Percentiles rank a stretch among this genome's conserved stretches.
phyloP scores from a whole-genome alignment of 441 rosid genomes.

The Capsella rubella region DNA sequence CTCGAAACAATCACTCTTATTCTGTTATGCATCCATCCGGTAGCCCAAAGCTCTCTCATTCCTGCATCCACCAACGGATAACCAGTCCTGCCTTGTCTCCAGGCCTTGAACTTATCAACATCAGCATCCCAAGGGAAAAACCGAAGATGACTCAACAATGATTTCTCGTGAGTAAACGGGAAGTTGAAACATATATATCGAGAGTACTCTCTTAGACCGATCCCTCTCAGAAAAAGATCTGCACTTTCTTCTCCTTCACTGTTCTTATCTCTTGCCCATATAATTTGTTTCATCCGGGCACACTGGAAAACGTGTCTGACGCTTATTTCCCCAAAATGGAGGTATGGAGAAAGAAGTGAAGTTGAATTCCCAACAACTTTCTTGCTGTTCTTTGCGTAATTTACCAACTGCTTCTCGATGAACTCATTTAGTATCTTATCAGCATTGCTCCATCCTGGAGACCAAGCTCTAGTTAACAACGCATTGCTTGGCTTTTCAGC shows the following conservation, averaged over 20 bases:
- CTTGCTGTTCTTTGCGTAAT: conserved; percentile 60
- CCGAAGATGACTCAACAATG: conserved; percentile 68
- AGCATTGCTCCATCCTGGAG: conserved; percentile 90
- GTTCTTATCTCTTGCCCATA: conserved; percentile 76
- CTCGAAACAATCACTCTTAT: conserved; percentile 88
- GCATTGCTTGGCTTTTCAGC: conserved; percentile 84
- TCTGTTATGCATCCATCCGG: conserved; percentile 91
- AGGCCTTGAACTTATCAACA: conserved; percentile 69
- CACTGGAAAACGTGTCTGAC: conserved; percentile 75
- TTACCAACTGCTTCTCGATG: conserved; percentile 62
- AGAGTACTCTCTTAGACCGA: conserved; percentile 87
- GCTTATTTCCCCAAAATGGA: conserved; percentile 89
- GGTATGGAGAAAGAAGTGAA: conserved; percentile 83
- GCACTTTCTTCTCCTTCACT: conserved; percentile 66
- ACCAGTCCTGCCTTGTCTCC: conserved; percentile 96
- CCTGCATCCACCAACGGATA: conserved; percentile 98
- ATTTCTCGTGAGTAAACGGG: conserved; percentile 83
- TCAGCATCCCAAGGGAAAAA: conserved; percentile 83
- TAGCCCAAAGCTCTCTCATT: conserved; percentile 99
- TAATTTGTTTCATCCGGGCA: conserved; percentile 67
- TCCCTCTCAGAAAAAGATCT: conserved; percentile 68
- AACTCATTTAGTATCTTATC: conserved; percentile 71
- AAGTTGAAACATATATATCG: conserved; percentile 94
- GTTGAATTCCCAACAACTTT: conserved; percentile 69
- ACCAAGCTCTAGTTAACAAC: conserved; percentile 85